Evolutionary conservation across 345 rosid genomes (phyloP).

Genomic region (Brassica juncea): DNA sequence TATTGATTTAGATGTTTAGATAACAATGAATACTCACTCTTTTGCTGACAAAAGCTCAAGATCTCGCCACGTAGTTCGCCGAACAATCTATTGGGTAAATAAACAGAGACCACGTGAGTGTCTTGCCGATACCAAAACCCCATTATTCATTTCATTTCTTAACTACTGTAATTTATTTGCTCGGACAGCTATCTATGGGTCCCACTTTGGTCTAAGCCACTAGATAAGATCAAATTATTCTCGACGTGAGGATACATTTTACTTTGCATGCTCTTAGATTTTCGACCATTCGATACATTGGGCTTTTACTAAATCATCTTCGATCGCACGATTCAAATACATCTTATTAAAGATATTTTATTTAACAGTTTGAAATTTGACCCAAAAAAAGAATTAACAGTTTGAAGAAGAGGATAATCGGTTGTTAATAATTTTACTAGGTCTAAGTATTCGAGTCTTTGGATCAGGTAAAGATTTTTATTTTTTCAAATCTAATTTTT

Average conservation of each 20-base stretch:
- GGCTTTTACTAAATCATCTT: neutral
- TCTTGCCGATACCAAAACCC: constrained; percentile 16
- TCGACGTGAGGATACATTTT: neutral
- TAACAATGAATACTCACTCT: neutral
- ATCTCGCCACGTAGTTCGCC: constrained; percentile 28
- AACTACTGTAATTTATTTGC: neutral
- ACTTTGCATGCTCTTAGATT: constrained; percentile 9
- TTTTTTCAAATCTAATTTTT: no score
- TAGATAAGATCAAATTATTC: constrained; percentile 37
- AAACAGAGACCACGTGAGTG: constrained; percentile 25
- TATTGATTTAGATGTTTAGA: neutral
- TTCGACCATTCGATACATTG: constrained; percentile 1
- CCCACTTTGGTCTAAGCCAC: constrained; percentile 31
- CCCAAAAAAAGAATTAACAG: no score
- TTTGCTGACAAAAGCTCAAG: constrained; percentile 9
- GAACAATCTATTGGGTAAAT: neutral
- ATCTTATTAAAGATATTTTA: neutral
- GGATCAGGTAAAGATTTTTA: no score
- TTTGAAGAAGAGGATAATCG: no score
- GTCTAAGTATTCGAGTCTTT: no score
- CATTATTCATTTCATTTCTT: constrained; percentile 10
- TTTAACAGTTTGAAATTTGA: neutral
- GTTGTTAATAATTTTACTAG: neutral
- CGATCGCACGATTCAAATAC: neutral
- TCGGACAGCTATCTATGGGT: constrained; percentile 29